Conservation (phyloP, 1,284 basidiomycete genomes). For the Naganishia sp. region DNA sequence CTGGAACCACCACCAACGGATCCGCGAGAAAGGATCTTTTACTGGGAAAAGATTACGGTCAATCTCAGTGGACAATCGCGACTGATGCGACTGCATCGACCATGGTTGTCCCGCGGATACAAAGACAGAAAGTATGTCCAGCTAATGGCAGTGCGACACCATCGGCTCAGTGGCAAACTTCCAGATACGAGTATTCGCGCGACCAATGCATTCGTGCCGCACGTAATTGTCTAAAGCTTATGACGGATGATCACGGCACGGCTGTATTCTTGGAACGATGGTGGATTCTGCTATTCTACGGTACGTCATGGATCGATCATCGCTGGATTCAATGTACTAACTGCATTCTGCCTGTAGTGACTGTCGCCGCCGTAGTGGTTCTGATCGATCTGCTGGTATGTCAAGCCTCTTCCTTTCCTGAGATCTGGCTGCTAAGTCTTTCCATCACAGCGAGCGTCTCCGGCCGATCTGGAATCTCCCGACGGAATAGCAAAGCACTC, state of each 20-base stretch:
- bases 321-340: neutral
- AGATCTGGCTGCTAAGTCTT: too few relatives aligned
- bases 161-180: neutral
- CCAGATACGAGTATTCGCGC: conserved; percentile 53
- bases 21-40: conserved; percentile 48
- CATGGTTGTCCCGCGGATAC: conserved; percentile 50
- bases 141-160: too few relatives aligned
- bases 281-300: conserved; percentile 53
- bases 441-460: conserved; percentile 39
- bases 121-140: conserved; percentile 34
- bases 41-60: conserved; percentile 54
- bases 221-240: conserved; percentile 52
- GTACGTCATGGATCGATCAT: conserved; percentile 31
- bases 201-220: conserved; percentile 55
- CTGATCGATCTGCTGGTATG: conserved; percentile 52
- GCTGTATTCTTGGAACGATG: conserved; percentile 54
- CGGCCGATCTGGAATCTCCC: conserved; percentile 46
- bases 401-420: conserved; percentile 24
- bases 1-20: conserved; percentile 40
- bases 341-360: conserved; percentile 37
- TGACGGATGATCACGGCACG: conserved; percentile 48
- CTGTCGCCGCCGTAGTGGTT: conserved; percentile 52
- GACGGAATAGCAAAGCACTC: conserved; percentile 49
- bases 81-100: conserved; percentile 52
- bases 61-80: conserved; percentile 53